Evolutionary conservation across 2,329 filamentous ascomycete species (phyloP).

Genomic region (Microdochium bolleyi): DNA sequence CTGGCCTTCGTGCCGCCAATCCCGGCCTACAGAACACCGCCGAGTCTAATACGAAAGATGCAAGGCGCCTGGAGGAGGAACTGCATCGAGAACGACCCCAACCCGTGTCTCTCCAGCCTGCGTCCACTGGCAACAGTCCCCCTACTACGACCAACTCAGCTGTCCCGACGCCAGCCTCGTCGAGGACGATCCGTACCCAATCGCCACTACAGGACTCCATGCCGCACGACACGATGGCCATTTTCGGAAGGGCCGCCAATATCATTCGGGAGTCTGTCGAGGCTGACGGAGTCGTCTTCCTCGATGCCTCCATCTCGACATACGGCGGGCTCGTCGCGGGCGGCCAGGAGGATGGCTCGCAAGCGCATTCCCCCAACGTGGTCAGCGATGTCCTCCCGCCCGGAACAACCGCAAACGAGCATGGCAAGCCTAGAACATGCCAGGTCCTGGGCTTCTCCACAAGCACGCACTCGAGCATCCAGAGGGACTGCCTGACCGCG

Average conservation of each 20-base stretch:
- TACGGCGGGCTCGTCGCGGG: conserved; percentile 6
- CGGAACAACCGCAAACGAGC: too few relatives aligned
- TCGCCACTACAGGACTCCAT: neutral
- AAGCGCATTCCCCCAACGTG: conserved; percentile 14
- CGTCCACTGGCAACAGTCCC: too few relatives aligned
- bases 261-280: conserved; percentile 33
- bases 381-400: neutral
- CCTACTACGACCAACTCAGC: too few relatives aligned
- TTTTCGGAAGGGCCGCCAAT: conserved; percentile 22
- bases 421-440: neutral
- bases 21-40: neutral
- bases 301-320: conserved; percentile 17
- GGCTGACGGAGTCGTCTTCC: conserved; percentile 28
- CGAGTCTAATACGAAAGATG: too few relatives aligned
- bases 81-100: too few relatives aligned
- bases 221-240: neutral
- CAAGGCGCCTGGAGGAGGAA: too few relatives aligned
- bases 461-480: neutral
- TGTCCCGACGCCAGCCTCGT: neutral
- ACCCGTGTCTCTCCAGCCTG: too few relatives aligned
- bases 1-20: conserved; percentile 9
- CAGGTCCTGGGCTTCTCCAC: neutral
- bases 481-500: neutral
- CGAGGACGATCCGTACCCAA: neutral
- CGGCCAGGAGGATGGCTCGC: neutral